Percentiles rank a stretch among this genome's conserved stretches.
Evolutionary conservation across 2,329 filamentous ascomycete species (phyloP).

Genomic region (Aspergillus tamarii): DNA sequence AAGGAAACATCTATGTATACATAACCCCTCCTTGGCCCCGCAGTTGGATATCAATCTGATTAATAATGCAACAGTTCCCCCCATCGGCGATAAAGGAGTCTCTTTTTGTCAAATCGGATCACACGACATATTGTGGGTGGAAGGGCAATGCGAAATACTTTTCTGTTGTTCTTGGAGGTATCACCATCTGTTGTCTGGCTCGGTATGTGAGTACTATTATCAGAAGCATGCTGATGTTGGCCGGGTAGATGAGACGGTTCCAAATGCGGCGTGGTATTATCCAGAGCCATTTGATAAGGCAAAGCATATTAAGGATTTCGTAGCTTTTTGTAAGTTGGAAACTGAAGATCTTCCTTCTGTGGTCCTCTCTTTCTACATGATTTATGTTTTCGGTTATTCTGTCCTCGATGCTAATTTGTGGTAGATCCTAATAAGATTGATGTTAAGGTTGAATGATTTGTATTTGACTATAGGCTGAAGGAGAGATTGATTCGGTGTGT

Average conservation of each 20-base stretch:
- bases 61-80: conserved; percentile 41
- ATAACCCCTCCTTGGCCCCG: background rate
- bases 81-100: conserved; percentile 49
- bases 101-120: conserved; percentile 49
- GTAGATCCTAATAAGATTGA: conserved; percentile 42
- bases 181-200: conserved; percentile 31
- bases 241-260: conserved; percentile 47
- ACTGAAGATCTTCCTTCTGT: background rate
- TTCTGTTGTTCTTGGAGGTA: conserved; percentile 54
- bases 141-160: conserved; percentile 64
- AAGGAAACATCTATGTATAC: conserved; percentile 49
- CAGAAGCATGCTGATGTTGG: background rate
- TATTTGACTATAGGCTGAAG: background rate
- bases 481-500: background rate
- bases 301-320: conserved; percentile 56
- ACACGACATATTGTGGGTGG: conserved; percentile 58
- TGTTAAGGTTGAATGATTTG: conserved; percentile 19
- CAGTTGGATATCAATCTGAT: background rate
- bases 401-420: background rate
- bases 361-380: background rate
- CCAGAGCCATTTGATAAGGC: conserved; percentile 54
- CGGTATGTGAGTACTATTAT: too few species aligned
- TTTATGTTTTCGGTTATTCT: background rate
- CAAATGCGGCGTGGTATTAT: conserved; percentile 65
- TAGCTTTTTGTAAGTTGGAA: conserved; percentile 62